Base-by-base conservation (phyloP, 768 basidiomycete genomes). In the Mycena kentingensis region DNA sequence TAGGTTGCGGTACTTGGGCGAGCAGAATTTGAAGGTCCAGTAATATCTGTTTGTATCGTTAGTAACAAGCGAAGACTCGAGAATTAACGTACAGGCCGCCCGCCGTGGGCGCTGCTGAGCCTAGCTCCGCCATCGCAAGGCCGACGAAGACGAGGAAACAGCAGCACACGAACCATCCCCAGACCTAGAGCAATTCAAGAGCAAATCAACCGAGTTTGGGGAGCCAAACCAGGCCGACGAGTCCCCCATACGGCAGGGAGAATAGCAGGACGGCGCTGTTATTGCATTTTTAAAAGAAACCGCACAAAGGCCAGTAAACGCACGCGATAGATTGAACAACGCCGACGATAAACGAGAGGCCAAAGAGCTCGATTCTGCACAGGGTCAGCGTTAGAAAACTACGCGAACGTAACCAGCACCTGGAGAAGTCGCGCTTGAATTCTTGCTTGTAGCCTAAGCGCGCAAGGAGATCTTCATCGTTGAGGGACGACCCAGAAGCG, bases 11-110 rank as follows among this genome's bases (percentile, higher is more conserved):
- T 74, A 85, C 29, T 71, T 67, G 5, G 78, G 78, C 5, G 81
- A 76, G 0, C 77, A 76, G 3, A 80, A 66, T 0, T 73, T 73
- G 53, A 82, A 75, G 0, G 83, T 80, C 84, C 84, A 85, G 60
- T 79, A 85, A 60, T 59, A 58, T 38, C 57, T 58, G n/a, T n/a
- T n/a, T n/a, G n/a, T n/a, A n/a, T n/a, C n/a, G n/a, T n/a, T n/a
- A n/a, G n/a, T n/a, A n/a, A n/a, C n/a, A n/a, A n/a, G n/a, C n/a
- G n/a, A n/a, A n/a, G n/a, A n/a, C n/a, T n/a, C n/a, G 11, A 38
- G 11, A 18, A 7, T 15, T 15, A n/a, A 45, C 57, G 42, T 46
- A 51, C 47, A 65, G 28, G 8, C 79, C 79, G 28, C 79, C 78
- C 6, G 79, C 76, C 1, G 79, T 81, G 5, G 79, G 79, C 16